Evolutionary conservation across 768 basidiomycete species (phyloP).

Genomic region (Suillus brevipes): DNA sequence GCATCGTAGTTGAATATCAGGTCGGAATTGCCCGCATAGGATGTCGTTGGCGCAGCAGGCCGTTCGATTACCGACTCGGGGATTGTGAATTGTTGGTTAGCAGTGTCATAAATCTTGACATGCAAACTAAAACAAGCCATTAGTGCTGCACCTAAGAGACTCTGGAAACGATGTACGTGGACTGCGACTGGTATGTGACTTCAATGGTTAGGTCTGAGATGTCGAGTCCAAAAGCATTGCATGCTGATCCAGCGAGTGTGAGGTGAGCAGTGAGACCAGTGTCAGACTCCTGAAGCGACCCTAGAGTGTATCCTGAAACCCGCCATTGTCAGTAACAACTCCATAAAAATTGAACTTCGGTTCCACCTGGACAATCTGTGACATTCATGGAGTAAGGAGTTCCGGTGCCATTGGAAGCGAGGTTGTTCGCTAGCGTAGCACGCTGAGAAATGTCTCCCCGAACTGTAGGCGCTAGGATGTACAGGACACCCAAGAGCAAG

Average conservation of each 20-base stretch:
- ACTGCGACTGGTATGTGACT: constrained; percentile 62
- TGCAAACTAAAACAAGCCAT: constrained; percentile 46
- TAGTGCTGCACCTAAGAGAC: not conserved
- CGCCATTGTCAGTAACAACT: not conserved
- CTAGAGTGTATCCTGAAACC: constrained; percentile 53
- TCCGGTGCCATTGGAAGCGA: not conserved
- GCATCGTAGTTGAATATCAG: constrained; percentile 67
- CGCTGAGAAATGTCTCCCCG: constrained; percentile 13
- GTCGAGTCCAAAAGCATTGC: constrained; percentile 67
- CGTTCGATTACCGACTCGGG: constrained; percentile 54
- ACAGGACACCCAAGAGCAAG: constrained; percentile 13
- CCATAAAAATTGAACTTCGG: not conserved
- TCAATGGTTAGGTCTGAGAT: constrained; percentile 58
- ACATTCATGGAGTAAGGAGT: constrained; percentile 28
- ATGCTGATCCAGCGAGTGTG: constrained; percentile 52
- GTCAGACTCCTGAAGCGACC: constrained; percentile 41
- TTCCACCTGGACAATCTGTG: constrained; percentile 33
- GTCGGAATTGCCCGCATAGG: constrained; percentile 49
- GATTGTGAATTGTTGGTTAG: constrained; percentile 63
- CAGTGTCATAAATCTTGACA: constrained; percentile 66
- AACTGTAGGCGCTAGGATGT: constrained; percentile 7
- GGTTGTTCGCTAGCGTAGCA: constrained; percentile 3
- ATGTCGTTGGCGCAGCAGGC: constrained; percentile 36
- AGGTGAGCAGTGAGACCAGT: constrained; percentile 57
- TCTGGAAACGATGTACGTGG: constrained; percentile 37